phyloP scores from a whole-genome alignment of 306 rosid genomes.

The Spatholobus suberectus region DNA sequence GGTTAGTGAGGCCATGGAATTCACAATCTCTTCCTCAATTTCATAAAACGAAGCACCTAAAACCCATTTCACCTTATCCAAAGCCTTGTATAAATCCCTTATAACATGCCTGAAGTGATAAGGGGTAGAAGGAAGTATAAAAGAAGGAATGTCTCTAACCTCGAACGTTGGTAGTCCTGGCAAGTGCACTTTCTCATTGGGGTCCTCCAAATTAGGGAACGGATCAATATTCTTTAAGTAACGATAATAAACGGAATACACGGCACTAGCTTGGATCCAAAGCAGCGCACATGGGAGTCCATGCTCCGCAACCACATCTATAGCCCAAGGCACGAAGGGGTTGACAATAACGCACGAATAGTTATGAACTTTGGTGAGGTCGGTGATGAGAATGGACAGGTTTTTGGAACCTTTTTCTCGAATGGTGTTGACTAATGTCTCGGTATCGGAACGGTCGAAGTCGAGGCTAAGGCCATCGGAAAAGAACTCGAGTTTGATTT shows the following conservation, averaged over 20 bases:
- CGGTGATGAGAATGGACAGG: constrained; percentile 42
- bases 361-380: constrained; percentile 19
- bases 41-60: constrained; percentile 58
- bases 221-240: constrained; percentile 24
- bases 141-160: constrained; percentile 57
- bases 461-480: constrained; percentile 59
- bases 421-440: constrained; percentile 13
- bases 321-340: constrained; percentile 62
- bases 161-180: constrained; percentile 58
- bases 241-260: constrained; percentile 58
- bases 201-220: constrained; percentile 45
- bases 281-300: constrained; percentile 62
- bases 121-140: constrained; percentile 54
- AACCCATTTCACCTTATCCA: constrained; percentile 60
- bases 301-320: constrained; percentile 37
- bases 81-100: neutral
- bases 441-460: constrained; percentile 45
- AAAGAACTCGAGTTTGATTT: constrained; percentile 53
- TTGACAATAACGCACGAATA: constrained; percentile 53
- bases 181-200: constrained; percentile 26
- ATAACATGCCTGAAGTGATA: neutral
- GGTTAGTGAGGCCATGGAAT: constrained; percentile 46
- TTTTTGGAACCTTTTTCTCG: constrained; percentile 44
- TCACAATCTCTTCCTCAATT: constrained; percentile 56
- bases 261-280: constrained; percentile 66